Base-by-base conservation (phyloP, 2,329 filamentous ascomycete genomes). In the Colletotrichum cereale region DNA sequence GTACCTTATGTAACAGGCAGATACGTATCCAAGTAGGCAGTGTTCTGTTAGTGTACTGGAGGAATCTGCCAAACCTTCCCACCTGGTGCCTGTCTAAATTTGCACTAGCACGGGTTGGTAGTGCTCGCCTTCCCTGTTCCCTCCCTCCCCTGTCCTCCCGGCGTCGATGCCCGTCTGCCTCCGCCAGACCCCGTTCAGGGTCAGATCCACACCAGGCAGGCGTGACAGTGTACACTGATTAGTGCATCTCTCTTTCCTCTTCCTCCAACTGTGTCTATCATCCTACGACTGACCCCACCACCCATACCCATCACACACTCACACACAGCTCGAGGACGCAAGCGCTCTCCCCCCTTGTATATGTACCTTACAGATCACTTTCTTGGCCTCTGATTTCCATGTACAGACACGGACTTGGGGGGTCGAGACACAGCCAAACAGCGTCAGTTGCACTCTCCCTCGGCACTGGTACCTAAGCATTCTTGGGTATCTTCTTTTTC, bases 281-380 rank as follows among this genome's bases (percentile, higher is more conserved):
- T 18, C 21, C 52, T n/a, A 2, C 44, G 40, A 16, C 18, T 10
- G 47, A 26, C 47, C 14, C 47, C 47, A 48, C 47, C 47, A 16
- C 47, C 5, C 47, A 31, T 16, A 10, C 26, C 0, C 50, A n/a
- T 12, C 50, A 34, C 2, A 31, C 18, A 21, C 8, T 31, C 40
- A n/a, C 8, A 36, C 29, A 38, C 47, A 36, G 34, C 52, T 40
- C 21, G 26, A 40, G 34, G 36, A 55, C 42, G 47, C 40, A 64
- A 62, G 47, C 60, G 47, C 47, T 48, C 34, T 48, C 21, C 31
- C 60, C 60, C 26, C 24, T 58, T 69, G 66, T 69, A 69, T 14
- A 53, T 65, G 62, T 65, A 69, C 66, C 66, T 65, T 69, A 26
- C 61, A 65, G 21, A 44, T 68, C 44, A 34, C 36, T n/a, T 47